A percentile compares a stretch with the other conserved stretches of the same genome.
Evolutionary conservation across 2,329 filamentous ascomycete genomes (phyloP).

Genomic region (Ceratocystis smalleyi): DNA sequence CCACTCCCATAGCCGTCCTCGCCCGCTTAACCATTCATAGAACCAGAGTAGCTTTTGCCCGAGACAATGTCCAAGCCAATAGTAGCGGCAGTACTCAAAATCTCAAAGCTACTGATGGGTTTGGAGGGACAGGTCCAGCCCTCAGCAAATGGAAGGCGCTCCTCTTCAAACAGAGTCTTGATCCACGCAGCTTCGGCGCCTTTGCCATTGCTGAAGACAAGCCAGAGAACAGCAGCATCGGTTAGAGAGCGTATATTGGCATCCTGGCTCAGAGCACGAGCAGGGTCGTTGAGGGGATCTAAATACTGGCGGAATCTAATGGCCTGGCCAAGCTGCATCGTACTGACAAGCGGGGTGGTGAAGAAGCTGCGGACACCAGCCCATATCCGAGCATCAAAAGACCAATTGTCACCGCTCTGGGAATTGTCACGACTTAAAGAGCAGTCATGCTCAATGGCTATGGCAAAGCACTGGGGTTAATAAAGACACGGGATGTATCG

Average conservation of each 20-base stretch:
- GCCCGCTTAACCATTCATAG: too few species aligned
- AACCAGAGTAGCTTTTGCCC: too few species aligned
- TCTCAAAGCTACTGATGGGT: not conserved
- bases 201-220: conserved; percentile 18
- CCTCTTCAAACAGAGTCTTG: conserved; percentile 17
- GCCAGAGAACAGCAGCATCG: conserved; percentile 20
- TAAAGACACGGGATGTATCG: not conserved
- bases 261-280: conserved; percentile 19
- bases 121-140: conserved; percentile 9
- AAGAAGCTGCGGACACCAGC: conserved; percentile 19
- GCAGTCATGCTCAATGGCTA: conserved; percentile 26
- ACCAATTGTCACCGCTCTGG: conserved; percentile 23
- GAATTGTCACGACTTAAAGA: conserved; percentile 23
- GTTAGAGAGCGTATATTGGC: conserved; percentile 18
- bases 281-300: conserved; percentile 20
- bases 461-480: not conserved
- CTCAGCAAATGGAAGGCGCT: conserved; percentile 15
- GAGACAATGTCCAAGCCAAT: conserved; percentile 4
- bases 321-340: conserved; percentile 22
- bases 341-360: conserved; percentile 20
- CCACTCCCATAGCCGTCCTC: too few species aligned
- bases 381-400: conserved; percentile 22
- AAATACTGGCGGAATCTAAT: conserved; percentile 20
- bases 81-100: conserved; percentile 8
- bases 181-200: conserved; percentile 19